phyloP scores from a whole-genome alignment of 306 rosid species.

The Cucumis cinereus region DNA sequence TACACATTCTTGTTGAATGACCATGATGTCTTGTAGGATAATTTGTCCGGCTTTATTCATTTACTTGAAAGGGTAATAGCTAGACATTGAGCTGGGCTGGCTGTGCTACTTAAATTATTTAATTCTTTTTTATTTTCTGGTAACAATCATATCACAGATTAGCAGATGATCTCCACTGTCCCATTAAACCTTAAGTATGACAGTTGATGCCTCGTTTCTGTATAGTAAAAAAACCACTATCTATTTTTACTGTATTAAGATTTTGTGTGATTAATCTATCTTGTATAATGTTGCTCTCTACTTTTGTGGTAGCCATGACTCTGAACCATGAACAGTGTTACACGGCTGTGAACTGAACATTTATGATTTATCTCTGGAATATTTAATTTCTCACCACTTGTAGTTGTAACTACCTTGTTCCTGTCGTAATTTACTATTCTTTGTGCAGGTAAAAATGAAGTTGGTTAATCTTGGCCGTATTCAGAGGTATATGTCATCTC shows the following conservation, averaged over 20 bases:
- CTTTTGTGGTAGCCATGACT: neutral
- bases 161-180: neutral
- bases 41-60: neutral
- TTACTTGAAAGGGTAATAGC: neutral
- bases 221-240: neutral
- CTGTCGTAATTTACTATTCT: conserved; percentile 1
- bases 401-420: neutral
- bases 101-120: neutral
- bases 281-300: neutral
- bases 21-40: neutral
- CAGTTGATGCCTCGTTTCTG: neutral
- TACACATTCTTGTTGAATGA: conserved; percentile 9
- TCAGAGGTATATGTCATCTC: conserved; percentile 51
- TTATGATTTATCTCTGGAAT: neutral
- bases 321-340: neutral
- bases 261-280: neutral
- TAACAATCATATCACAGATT: neutral
- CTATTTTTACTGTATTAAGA: neutral
- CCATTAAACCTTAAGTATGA: neutral
- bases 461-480: conserved; percentile 70
- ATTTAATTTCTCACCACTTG: neutral
- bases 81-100: neutral
- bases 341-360: neutral
- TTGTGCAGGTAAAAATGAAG: conserved; percentile 81
- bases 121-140: neutral